Evolutionary conservation across 495 filamentous ascomycete genomes (phyloP).

Genomic region (Achaetomiella virescens): DNA sequence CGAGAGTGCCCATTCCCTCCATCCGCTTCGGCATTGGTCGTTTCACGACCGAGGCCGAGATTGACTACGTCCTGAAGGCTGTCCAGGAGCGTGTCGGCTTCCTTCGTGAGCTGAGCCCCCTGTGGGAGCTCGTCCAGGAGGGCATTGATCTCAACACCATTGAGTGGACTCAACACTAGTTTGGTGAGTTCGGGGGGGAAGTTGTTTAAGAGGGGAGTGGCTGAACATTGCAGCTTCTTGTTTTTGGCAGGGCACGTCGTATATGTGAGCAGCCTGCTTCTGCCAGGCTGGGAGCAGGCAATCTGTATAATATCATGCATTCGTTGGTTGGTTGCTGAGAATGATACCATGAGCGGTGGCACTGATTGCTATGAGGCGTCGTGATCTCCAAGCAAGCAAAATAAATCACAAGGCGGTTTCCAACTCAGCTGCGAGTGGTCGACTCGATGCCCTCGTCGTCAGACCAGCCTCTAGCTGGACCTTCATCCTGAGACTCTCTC

Average conservation of each 20-base stretch:
- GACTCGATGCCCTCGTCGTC: no score
- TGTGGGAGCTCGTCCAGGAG: constrained; percentile 98
- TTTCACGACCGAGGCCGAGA: constrained; percentile 91
- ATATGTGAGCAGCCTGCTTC: background rate
- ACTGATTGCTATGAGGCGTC: no score
- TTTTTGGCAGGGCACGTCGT: background rate
- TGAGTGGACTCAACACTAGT: constrained; percentile 90
- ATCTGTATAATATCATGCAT: constrained; percentile 17
- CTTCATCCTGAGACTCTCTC: no score
- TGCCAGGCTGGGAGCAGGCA: background rate
- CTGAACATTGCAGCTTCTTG: background rate
- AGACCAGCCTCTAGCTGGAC: no score
- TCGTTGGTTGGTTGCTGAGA: constrained; percentile 9
- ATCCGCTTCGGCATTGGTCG: constrained; percentile 96
- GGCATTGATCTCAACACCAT: constrained; percentile 93
- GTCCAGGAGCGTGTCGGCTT: constrained; percentile 85
- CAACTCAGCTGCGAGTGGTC: no score
- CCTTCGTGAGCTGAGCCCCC: constrained; percentile 86
- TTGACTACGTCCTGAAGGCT: constrained; percentile 96
- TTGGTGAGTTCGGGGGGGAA: background rate
- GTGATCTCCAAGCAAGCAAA: no score
- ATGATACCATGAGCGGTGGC: constrained; percentile 15
- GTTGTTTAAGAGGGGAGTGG: background rate
- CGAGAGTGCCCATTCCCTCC: constrained; percentile 93
- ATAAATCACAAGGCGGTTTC: no score